Base-by-base conservation (phyloP, 2,329 filamentous ascomycete species). In the Colletotrichum costaricense region DNA sequence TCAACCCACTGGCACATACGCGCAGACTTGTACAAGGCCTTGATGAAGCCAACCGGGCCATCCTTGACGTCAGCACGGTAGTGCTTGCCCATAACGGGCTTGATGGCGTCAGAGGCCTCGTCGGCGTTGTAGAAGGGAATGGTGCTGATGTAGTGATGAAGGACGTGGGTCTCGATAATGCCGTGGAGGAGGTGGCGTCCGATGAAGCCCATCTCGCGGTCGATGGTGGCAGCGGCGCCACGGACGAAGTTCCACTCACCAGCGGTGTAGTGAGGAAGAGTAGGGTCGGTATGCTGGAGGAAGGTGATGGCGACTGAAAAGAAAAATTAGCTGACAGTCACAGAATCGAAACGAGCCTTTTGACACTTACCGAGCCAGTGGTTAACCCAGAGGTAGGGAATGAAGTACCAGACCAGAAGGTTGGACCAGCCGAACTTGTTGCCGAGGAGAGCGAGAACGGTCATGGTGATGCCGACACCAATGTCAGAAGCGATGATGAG, bases 1-100 rank as follows among this genome's bases (percentile, higher is more conserved):
- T 99, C 97, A 75, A 99, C 95, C 94, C 95, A 99, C 84, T 98
- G 95, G 90, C 97, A 99, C 91, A 89, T 91, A 75, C 97, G 92
- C 56, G 94, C 91, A 79, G 90, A 94, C 77, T 86, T 93, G 90
- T 92, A 99, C 82, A 99, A 85, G 78, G 94, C 91, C 82, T 89
- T 90, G 80, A 99, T 82, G 89, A 99, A 99, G 60, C 97, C 97
- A 56, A 92, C 76, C 49, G 93, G 85, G 59, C 97, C 97, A 69
- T 89, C 95, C 83, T 91, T 84, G 74, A 91, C 92, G 78, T 99
- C 93, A 65, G 93, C 87, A 76, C 95, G 94, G 88, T 99, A 99
- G 89, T 99, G 97, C 80, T 89, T 88, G 83, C 97, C 97, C 96
- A 99, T 98, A 83, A 99, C 88, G 74, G 91, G 91, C 89, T 95